These are phyloP conservation scores for Bryum argenteum DNA, from an alignment of 225 moss, liverwort and hornwort genomes.

Conservation along the genomic window DNA sequence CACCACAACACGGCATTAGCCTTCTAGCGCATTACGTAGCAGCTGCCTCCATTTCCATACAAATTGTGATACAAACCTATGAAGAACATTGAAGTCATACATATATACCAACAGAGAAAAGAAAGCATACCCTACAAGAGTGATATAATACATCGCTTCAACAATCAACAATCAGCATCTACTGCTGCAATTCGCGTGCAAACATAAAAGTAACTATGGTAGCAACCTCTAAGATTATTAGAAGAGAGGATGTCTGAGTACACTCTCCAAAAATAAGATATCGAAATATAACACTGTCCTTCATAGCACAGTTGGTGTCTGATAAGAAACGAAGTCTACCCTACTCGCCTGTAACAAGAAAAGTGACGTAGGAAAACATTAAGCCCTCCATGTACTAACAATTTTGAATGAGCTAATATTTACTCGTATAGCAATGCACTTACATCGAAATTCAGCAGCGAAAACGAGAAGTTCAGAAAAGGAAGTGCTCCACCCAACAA, in stretches of 20 bases:
- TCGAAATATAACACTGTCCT: too few relatives aligned
- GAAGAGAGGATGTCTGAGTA: too few relatives aligned
- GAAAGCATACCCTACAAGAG: not conserved
- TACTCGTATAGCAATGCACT: not conserved
- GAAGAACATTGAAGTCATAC: not conserved
- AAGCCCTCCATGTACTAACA: not conserved
- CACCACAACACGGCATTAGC: conserved; percentile 17
- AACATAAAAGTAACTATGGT: too few relatives aligned
- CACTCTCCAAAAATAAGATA: too few relatives aligned
- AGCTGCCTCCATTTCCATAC: not conserved
- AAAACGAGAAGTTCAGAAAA: not conserved
- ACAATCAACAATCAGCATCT: not conserved
- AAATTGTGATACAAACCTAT: not conserved
- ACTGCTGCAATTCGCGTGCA: not conserved
- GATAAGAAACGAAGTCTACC: not conserved
- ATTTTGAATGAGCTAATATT: not conserved
- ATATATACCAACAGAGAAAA: not conserved
- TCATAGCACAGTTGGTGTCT: too few relatives aligned
- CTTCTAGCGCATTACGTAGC: not conserved
- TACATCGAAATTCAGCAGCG: not conserved
- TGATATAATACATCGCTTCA: not conserved
- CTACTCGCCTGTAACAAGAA: not conserved
- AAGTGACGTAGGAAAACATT: conserved; percentile 10
- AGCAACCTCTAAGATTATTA: too few relatives aligned
- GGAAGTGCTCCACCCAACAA: not conserved